Percentiles rank a stretch among this genome's conserved stretches.
These are phyloP conservation scores for Akebia trifoliata DNA, from an alignment of 164 flowering plant species.

Conservation along the genomic window DNA sequence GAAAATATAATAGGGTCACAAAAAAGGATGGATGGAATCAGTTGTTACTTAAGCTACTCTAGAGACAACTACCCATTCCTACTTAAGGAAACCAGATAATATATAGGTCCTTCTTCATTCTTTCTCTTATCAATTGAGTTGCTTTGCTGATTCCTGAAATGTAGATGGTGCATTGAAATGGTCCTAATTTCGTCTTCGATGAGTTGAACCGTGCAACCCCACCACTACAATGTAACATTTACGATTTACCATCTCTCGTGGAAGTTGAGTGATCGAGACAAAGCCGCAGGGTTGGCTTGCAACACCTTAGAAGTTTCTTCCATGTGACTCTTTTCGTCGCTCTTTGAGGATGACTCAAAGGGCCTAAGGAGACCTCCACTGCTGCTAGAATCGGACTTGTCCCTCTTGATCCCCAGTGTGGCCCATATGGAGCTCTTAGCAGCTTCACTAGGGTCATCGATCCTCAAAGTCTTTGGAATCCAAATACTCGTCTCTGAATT, in stretches of 20 bases:
- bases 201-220: no score
- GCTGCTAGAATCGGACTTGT: constrained; percentile 27
- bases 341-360: constrained; percentile 50
- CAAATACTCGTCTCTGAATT: constrained; percentile 43
- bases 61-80: no score
- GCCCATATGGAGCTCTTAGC: constrained; percentile 92
- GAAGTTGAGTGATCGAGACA: constrained; percentile 73
- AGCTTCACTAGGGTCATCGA: constrained; percentile 87
- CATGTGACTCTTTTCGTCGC: constrained; percentile 26
- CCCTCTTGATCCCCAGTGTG: constrained; percentile 74
- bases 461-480: constrained; percentile 79
- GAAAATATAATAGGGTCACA: constrained; percentile 5
- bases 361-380: constrained; percentile 52
- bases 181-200: no score
- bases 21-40: constrained; percentile 9
- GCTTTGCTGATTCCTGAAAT: no score
- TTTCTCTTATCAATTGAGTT: background rate
- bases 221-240: no score
- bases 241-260: constrained; percentile 62
- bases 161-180: background rate
- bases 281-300: constrained; percentile 89
- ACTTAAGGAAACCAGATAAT: no score
- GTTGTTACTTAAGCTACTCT: no score
- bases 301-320: constrained; percentile 33
- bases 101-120: no score